A percentile compares a stretch with the other conserved stretches of the same genome.
Evolutionary conservation across 2,329 filamentous ascomycete genomes (phyloP).

Genomic region (Aspergillus unguis): DNA sequence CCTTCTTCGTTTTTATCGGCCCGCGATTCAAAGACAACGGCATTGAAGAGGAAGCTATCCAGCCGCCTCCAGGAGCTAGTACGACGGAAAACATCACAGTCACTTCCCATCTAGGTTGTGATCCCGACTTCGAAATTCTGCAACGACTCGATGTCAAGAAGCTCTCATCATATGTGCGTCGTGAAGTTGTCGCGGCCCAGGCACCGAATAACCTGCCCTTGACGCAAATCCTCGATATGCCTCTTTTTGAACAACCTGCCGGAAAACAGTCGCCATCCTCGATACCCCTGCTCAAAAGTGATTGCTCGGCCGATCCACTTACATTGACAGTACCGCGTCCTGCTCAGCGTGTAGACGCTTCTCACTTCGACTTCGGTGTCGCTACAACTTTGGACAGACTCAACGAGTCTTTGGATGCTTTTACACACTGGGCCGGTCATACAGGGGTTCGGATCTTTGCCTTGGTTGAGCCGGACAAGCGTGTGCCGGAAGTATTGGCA

Average conservation of each 20-base stretch:
- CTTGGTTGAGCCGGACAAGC: constrained; percentile 46
- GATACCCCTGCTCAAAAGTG: constrained; percentile 22
- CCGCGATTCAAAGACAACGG: constrained; percentile 18
- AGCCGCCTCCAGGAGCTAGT: constrained; percentile 5
- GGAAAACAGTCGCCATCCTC: not conserved
- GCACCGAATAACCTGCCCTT: constrained; percentile 25
- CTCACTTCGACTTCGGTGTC: constrained; percentile 57
- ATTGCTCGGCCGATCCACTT: constrained; percentile 44
- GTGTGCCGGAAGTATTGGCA: constrained; percentile 26
- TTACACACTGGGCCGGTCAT: constrained; percentile 56
- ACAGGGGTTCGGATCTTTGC: constrained; percentile 53
- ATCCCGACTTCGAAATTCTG: constrained; percentile 26
- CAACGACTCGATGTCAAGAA: constrained; percentile 25
- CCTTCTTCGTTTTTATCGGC: constrained; percentile 28
- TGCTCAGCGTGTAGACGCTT: constrained; percentile 43
- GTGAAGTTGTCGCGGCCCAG: constrained; percentile 27
- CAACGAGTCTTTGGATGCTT: constrained; percentile 49
- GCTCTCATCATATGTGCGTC: constrained; percentile 30
- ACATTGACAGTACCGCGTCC: constrained; percentile 47
- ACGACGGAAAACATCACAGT: constrained; percentile 29
- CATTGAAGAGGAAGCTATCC: constrained; percentile 12
- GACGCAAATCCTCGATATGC: constrained; percentile 26
- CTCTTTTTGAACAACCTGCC: constrained; percentile 20
- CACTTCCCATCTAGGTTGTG: constrained; percentile 26
- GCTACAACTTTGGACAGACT: constrained; percentile 54